phyloP scores from a whole-genome alignment of 2,329 filamentous ascomycete species.

The Sphaerulina musiva region DNA sequence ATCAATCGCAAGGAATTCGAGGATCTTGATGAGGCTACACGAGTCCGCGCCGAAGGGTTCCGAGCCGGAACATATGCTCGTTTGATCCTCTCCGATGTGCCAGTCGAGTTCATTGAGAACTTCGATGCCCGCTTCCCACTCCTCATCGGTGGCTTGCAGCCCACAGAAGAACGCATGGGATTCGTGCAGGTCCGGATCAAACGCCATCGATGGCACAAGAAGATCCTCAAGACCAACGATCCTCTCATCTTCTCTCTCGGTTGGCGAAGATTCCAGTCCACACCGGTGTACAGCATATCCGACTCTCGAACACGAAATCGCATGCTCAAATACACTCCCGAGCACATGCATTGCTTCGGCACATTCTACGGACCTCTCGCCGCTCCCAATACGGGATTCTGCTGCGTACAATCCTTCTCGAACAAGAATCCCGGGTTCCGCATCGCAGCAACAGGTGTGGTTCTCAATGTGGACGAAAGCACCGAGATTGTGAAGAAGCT shows the following conservation, averaged over 20 bases:
- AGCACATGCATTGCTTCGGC: slow-evolving; percentile 98
- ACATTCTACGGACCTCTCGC: slow-evolving; percentile 94
- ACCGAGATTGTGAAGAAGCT: slow-evolving; percentile 99
- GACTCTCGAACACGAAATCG: slow-evolving; percentile 89
- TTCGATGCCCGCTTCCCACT: slow-evolving; percentile 80
- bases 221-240: slow-evolving; percentile 96
- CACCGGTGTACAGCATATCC: slow-evolving; percentile 90
- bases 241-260: slow-evolving; percentile 94
- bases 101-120: slow-evolving; percentile 76
- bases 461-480: slow-evolving; percentile 88
- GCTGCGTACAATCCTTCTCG: slow-evolving; percentile 83
- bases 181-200: slow-evolving; percentile 96
- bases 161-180: slow-evolving; percentile 92
- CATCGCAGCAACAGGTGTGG: slow-evolving; percentile 87
- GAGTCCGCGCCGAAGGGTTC: slow-evolving; percentile 80
- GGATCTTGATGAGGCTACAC: slow-evolving; percentile 73
- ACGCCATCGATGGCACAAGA: slow-evolving; percentile 97
- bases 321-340: slow-evolving; percentile 98
- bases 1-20: slow-evolving; percentile 96
- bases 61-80: slow-evolving; percentile 89
- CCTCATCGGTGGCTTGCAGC: slow-evolving; percentile 81
- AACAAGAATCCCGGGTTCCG: slow-evolving; percentile 82
- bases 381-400: slow-evolving; percentile 92
- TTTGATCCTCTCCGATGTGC: slow-evolving; percentile 80
- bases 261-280: slow-evolving; percentile 88